Conservation (phyloP, 2,329 filamentous ascomycete genomes). For the Teratosphaeria destructans region DNA sequence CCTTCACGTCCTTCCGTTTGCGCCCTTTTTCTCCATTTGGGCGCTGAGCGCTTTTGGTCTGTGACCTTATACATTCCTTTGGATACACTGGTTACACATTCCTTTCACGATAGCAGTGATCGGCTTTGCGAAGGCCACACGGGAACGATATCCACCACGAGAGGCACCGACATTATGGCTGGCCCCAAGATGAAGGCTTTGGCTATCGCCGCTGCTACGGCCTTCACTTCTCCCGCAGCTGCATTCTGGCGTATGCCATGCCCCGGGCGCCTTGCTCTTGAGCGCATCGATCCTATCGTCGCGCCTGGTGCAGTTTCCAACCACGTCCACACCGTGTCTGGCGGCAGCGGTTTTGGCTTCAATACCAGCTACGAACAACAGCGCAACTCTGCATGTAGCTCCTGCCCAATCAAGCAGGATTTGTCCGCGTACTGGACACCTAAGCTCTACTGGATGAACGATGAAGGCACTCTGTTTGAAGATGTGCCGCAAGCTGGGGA, state of each 20-base stretch:
- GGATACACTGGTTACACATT: not conserved
- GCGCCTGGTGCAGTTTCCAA: slow-evolving; percentile 46
- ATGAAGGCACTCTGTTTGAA: slow-evolving; percentile 49
- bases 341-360: slow-evolving; percentile 57
- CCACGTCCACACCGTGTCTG: slow-evolving; percentile 63
- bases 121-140: not conserved
- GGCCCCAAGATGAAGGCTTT: not conserved
- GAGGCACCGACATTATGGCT: not conserved
- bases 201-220: slow-evolving; percentile 15
- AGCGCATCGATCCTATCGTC: slow-evolving; percentile 59
- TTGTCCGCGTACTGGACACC: slow-evolving; percentile 72
- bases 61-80: slow-evolving; percentile 6
- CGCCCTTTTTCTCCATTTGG: not conserved
- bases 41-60: slow-evolving; percentile 7
- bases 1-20: not conserved
- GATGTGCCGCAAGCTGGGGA: slow-evolving; percentile 50
- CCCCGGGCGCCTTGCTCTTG: slow-evolving; percentile 49
- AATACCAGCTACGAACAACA: slow-evolving; percentile 52
- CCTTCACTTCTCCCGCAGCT: slow-evolving; percentile 37
- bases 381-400: slow-evolving; percentile 55
- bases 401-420: slow-evolving; percentile 52
- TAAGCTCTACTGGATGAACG: slow-evolving; percentile 55
- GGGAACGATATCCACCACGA: not conserved
- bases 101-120: slow-evolving; percentile 1
- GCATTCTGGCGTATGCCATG: slow-evolving; percentile 64